phyloP scores from a whole-genome alignment of 2,329 filamentous ascomycete species.

The Venturia asperata region DNA sequence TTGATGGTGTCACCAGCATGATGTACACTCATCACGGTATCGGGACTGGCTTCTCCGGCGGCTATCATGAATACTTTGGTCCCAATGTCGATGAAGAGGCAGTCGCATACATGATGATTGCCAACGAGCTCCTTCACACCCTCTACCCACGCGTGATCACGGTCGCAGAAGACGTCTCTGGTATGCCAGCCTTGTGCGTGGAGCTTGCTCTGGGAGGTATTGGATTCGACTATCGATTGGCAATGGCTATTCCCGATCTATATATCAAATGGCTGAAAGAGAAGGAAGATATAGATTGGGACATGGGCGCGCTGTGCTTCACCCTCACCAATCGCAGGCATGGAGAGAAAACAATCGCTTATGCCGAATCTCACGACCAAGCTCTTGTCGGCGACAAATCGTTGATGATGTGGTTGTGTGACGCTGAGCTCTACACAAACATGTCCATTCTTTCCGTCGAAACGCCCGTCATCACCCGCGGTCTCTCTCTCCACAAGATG shows the following conservation, averaged over 20 bases:
- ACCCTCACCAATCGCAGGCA: slow-evolving; percentile 89
- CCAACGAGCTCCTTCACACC: slow-evolving; percentile 91
- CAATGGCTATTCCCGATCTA: slow-evolving; percentile 97
- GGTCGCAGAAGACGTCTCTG: slow-evolving; percentile 93
- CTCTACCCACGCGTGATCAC: slow-evolving; percentile 84
- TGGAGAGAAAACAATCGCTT: slow-evolving; percentile 96
- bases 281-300: slow-evolving; percentile 83
- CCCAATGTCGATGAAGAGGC: slow-evolving; percentile 84
- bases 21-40: slow-evolving; percentile 94
- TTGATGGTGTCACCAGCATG: slow-evolving; percentile 98
- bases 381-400: slow-evolving; percentile 97
- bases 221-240: slow-evolving; percentile 93
- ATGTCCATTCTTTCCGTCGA: slow-evolving; percentile 84
- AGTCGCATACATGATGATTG: slow-evolving; percentile 89
- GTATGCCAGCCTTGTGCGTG: slow-evolving; percentile 94
- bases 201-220: slow-evolving; percentile 79
- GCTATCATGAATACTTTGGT: slow-evolving; percentile 98
- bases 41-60: slow-evolving; percentile 95
- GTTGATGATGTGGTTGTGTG: slow-evolving; percentile 95
- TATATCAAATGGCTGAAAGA: slow-evolving; percentile 99
- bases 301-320: slow-evolving; percentile 75
- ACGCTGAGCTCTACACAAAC: slow-evolving; percentile 94
- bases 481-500: slow-evolving; percentile 93
- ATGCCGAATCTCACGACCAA: slow-evolving; percentile 95
- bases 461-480: slow-evolving; percentile 81